Evolutionary conservation across 2,329 filamentous ascomycete genomes (phyloP), one percentile per base, ranked within the genome.

Genomic region (Alternaria dauci): DNA sequence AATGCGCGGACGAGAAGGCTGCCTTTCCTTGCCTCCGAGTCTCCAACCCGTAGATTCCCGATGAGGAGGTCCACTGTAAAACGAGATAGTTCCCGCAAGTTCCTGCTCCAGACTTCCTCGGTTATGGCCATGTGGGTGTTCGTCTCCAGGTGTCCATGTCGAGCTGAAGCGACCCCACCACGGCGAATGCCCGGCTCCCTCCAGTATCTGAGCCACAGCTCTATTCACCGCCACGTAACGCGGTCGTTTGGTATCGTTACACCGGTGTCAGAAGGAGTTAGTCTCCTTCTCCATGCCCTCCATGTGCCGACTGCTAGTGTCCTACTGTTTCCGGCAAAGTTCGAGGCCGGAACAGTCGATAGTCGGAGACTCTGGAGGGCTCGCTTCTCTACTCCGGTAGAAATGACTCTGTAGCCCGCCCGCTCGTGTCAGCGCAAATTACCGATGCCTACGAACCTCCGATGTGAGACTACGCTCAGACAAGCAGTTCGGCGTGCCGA

Each of bases 21-120:
- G 39, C 3, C 6, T 14, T 42, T 6, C 14, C 12, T 25, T 42
- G 16, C 20, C 7, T 12, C 2, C 8, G 26, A 34, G 6, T n/a
- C 14, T 14, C 12, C 25, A 50, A 57, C 54, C 56, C 56, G 56
- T 58, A 38, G 43, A 58, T 25, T 44, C 53, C 56, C 56, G 56
- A 58, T 7, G 7, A n/a, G 36, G 18, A 47, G 55, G 28, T 23
- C 50, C 56, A 52, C 52, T 38, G 28, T 20, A 25, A 36, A 32
- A 41, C 48, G 26, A 39, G n/a, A 5, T 50, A 50, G 46, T 48
- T 47, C 30, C 55, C 50, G 55, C 56, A 41, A 48, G 42, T 38
- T 44, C 25, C 30, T 28, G 32, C 48, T 56, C 50, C 51, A 58
- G 56, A 54, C 51, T 46, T 42, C 14, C 42, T 41, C 42, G 43